Conservation (phyloP, 305 asterid species). For the Lippia alba region DNA sequence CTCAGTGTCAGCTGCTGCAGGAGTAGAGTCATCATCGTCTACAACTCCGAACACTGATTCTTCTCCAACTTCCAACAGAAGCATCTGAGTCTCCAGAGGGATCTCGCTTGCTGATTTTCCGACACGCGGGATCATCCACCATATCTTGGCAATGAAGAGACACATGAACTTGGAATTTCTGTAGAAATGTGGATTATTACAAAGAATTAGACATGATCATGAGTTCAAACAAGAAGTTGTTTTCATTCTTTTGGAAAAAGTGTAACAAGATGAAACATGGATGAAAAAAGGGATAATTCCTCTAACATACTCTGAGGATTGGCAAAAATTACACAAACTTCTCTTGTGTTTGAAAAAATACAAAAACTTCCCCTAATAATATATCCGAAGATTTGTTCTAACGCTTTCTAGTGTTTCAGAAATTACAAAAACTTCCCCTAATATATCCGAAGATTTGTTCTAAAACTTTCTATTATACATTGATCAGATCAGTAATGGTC, state of each 20-base stretch:
- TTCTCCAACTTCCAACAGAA: conserved; percentile 52
- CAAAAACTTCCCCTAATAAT: no score
- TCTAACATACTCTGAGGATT: no score
- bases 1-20: conserved; percentile 24
- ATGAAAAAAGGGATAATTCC: background rate
- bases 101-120: conserved; percentile 56
- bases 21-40: conserved; percentile 30
- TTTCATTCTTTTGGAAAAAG: no score
- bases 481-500: no score
- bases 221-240: background rate
- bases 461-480: no score
- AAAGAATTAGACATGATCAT: background rate
- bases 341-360: no score
- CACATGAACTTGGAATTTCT: conserved; percentile 55
- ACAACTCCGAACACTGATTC: conserved; percentile 36
- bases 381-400: no score
- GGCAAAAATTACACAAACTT: no score
- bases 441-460: no score
- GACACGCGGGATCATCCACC: conserved; percentile 71
- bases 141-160: conserved; percentile 52
- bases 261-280: background rate
- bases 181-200: background rate
- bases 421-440: no score
- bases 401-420: no score
- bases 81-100: conserved; percentile 65